Evolutionary conservation across 495 filamentous ascomycete genomes (phyloP).

Genomic region (Neurospora cerealis): DNA sequence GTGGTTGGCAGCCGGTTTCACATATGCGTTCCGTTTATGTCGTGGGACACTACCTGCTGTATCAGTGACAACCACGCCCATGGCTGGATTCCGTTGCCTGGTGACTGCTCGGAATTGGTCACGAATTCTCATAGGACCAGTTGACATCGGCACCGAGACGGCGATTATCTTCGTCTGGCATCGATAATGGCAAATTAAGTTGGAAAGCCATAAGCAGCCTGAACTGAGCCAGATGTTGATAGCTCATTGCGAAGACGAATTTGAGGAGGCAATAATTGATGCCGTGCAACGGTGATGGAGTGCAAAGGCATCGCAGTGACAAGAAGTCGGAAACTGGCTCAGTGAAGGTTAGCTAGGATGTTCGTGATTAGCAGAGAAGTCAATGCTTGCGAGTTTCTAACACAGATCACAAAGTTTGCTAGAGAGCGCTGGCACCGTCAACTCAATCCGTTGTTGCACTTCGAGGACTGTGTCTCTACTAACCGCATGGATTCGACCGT

Average conservation of each 20-base stretch:
- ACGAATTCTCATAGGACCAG: not conserved
- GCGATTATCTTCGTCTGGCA: not conserved
- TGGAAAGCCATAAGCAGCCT: not conserved
- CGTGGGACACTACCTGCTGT: not conserved
- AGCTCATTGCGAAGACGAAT: not conserved
- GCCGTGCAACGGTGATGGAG: not conserved
- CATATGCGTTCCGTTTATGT: not conserved
- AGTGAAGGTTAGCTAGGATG: not conserved
- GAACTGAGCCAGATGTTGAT: not conserved
- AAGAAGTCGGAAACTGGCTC: not conserved
- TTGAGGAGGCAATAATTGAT: not conserved
- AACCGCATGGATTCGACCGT: not conserved
- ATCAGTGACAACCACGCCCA: not conserved
- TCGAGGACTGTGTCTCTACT: not conserved
- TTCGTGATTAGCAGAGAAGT: not conserved
- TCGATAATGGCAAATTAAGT: not conserved
- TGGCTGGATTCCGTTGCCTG: not conserved
- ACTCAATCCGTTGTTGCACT: not conserved
- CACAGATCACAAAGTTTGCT: not conserved
- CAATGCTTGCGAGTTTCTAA: not conserved
- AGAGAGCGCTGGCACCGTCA: not conserved
- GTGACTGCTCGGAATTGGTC: not conserved
- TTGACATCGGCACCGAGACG: not conserved
- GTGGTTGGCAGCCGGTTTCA: not conserved
- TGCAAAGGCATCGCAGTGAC: not conserved